phyloP scores from a whole-genome alignment of 2,329 filamentous ascomycete species.

The Falciphora oryzae region DNA sequence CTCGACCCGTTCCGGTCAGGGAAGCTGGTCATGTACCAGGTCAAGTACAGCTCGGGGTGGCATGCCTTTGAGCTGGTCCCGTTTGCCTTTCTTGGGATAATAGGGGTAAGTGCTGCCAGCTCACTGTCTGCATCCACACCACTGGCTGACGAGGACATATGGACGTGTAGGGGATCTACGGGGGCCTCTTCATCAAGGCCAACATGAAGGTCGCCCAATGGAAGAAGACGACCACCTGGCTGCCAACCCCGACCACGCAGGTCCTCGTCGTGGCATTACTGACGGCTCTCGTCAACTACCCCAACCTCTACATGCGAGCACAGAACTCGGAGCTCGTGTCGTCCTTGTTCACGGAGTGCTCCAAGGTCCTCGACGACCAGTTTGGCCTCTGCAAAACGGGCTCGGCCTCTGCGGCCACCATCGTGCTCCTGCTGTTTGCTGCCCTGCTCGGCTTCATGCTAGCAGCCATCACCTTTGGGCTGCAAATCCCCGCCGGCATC shows the following conservation, averaged over 20 bases:
- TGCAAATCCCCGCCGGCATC: constrained; percentile 92
- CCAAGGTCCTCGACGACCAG: constrained; percentile 72
- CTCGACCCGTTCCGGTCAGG: constrained; percentile 93
- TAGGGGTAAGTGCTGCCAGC: constrained; percentile 53
- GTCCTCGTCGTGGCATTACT: constrained; percentile 73
- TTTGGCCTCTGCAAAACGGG: constrained; percentile 88
- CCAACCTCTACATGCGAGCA: constrained; percentile 92
- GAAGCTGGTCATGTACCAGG: constrained; percentile 92
- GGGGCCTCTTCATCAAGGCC: constrained; percentile 87
- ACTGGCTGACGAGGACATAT: background rate
- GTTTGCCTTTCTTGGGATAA: constrained; percentile 77
- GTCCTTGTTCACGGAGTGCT: constrained; percentile 87
- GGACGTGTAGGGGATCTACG: constrained; percentile 68
- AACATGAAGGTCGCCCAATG: constrained; percentile 84
- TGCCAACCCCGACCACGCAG: constrained; percentile 71
- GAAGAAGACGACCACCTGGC: constrained; percentile 61
- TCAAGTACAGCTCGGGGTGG: constrained; percentile 87
- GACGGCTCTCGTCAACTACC: constrained; percentile 88
- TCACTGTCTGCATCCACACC: background rate
- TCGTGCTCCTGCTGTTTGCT: constrained; percentile 76
- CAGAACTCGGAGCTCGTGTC: constrained; percentile 90
- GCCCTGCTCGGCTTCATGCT: constrained; percentile 80
- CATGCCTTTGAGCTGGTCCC: constrained; percentile 91
- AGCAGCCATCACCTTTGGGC: constrained; percentile 81
- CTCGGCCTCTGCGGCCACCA: constrained; percentile 73